Base-by-base conservation (phyloP, 2,329 filamentous ascomycete genomes). In the Blastomyces gilchristii region DNA sequence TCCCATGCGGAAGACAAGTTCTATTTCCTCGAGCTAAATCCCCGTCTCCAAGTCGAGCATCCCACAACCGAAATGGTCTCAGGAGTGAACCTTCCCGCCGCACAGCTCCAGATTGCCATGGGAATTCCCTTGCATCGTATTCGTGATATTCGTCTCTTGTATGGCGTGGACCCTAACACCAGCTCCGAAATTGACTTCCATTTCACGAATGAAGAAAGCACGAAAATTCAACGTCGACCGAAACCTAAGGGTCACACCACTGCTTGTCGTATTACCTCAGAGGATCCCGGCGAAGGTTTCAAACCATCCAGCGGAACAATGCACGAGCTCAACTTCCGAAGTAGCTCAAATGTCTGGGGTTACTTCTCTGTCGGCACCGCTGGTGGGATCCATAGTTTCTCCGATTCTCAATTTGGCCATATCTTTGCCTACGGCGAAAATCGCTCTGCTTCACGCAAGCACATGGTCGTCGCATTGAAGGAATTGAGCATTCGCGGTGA, bases 351-450 rank as follows among this genome's bases (percentile, higher is more conserved):
- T 70, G 94, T 97, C 63, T 99, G 94, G 94, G 94, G 94, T 83
- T 99, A 99, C 80, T 99, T 99, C 86, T 99, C 94, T 61, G 94
- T 99, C 76, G 90, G 92, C 80, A 94, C 92, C 11, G 88, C 91
- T 63, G 93, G 92, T 80, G 92, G 92, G 78, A 99, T 99, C 68
- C 94, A 99, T 85, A 97, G 91, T 78, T 99, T 96, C 83, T 97
- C 94, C 8, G 94, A 99, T 81, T 95, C 90, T 73, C 94, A 99
- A 74, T 99, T 99, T 71, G 94, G 94, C 79, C 94, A 99, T 79
- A 99, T 99, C 70, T 99, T 99, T 77, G 95, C 94, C 61, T 99
- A 97, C 71, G 94, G 94, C 65, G 94, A 99, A 83, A 99, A 95
- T 81, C 87, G 94, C 76, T 88, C 91, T 60, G 92, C 94, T 34